Percentiles rank a stretch among this genome's conserved stretches.
These are phyloP conservation scores for Hansenula lynferdii DNA, from an alignment of 1,139 yeast genomes.

Conservation along the genomic window DNA sequence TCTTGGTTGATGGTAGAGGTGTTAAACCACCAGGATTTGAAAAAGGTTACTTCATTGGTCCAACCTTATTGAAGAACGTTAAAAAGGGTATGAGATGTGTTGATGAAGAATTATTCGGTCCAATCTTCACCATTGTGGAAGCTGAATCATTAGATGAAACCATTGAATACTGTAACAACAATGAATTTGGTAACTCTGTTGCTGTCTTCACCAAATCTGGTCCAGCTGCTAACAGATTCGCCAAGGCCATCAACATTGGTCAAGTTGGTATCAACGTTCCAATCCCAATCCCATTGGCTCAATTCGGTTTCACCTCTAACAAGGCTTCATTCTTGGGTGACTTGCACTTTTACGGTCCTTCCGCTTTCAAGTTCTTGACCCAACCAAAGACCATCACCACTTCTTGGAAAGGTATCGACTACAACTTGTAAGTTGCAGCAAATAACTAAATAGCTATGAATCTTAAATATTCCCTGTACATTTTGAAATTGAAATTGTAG, in stretches of 20 bases:
- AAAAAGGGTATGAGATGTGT: constrained; percentile 26
- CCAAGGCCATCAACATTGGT: constrained; percentile 20
- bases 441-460: too few species aligned
- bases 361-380: constrained; percentile 24
- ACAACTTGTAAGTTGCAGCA: neutral
- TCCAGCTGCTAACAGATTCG: constrained; percentile 23
- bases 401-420: constrained; percentile 17
- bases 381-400: constrained; percentile 24
- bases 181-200: constrained; percentile 25
- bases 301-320: constrained; percentile 25
- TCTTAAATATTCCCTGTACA: too few species aligned
- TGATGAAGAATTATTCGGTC: constrained; percentile 27
- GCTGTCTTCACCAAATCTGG: constrained; percentile 23
- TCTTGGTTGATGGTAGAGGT: constrained; percentile 25
- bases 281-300: constrained; percentile 24
- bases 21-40: constrained; percentile 20
- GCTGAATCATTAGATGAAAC: constrained; percentile 22
- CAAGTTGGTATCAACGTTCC: constrained; percentile 24
- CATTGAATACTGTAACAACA: constrained; percentile 23
- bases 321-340: constrained; percentile 26
- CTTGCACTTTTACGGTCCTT: constrained; percentile 25
- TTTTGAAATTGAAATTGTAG: too few species aligned
- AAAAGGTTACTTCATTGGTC: constrained; percentile 26
- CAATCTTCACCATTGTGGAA: constrained; percentile 23
- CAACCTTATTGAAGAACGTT: constrained; percentile 21